phyloP scores from a whole-genome alignment of 352 stramenopile genomes.

The Phytophthora fragariae region DNA sequence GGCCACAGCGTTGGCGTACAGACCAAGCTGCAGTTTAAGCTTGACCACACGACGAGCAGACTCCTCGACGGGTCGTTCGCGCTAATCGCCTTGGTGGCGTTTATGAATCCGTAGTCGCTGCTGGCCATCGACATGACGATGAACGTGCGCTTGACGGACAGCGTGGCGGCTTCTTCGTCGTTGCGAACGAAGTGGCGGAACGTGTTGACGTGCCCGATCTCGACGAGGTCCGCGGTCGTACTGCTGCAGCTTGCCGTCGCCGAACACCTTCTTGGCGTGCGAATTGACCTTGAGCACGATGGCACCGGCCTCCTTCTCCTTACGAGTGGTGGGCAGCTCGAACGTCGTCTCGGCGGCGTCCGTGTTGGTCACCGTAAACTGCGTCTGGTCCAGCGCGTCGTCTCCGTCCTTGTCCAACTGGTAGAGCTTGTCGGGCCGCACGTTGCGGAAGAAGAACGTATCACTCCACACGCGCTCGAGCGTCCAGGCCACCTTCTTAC shows the following conservation, averaged over 20 bases:
- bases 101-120: constrained; percentile 56
- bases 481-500: no score
- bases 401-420: no score
- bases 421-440: no score
- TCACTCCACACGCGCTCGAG: no score
- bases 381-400: no score
- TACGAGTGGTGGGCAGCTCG: no score
- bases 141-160: constrained; percentile 75
- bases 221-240: constrained; percentile 67
- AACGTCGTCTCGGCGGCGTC: no score
- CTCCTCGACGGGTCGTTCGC: constrained; percentile 49
- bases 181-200: constrained; percentile 60
- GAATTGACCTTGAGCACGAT: constrained; percentile 9
- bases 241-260: no score
- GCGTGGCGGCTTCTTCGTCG: constrained; percentile 55
- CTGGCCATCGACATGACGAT: constrained; percentile 93
- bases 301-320: background rate
- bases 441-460: no score
- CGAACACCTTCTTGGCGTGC: no score
- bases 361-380: no score
- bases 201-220: constrained; percentile 87
- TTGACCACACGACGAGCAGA: constrained; percentile 73
- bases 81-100: constrained; percentile 58
- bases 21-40: constrained; percentile 68
- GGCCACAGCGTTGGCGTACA: constrained; percentile 75